Evolutionary conservation across 495 filamentous ascomycete species (phyloP), one percentile per base, ranked within the genome.

Genomic region (Glonium stellatum): DNA sequence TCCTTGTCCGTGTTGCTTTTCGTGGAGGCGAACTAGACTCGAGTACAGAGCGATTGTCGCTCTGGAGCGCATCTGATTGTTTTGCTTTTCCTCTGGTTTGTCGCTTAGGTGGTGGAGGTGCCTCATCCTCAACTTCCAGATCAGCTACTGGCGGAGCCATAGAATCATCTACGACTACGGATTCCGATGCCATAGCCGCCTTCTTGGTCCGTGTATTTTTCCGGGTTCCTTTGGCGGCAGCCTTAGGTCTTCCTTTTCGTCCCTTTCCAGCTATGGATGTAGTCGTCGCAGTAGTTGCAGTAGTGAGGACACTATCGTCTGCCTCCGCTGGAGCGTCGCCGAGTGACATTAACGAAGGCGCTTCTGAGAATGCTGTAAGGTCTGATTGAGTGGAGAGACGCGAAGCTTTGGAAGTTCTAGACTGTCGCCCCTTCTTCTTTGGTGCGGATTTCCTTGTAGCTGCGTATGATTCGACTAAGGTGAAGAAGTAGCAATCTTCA

Each of bases 401-500:
- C 13, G 48, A 51, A 10, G 23, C 48, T 51, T 31, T 46, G 22
- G 69, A 61, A 5, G 37, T 51, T 46, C 59, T 69, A 12, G 88
- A 87, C 19, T 50, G 59, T 44, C 59, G 60, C 6, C 56, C 55
- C 54, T 63, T 68, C 47, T 41, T 62, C 49, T 34, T 58, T 9
- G 35, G 60, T 35, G 27, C 18, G 25, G 58, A 58, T 35, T 56
- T 70, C 54, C 48, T 58, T 44, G 48, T 52, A 52, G 59, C 68
- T 65, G 77, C 71, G 56, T 78, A 79, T 13, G 67, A 67, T 31
- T 73, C 68, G 18, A 72, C 72, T 21, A 81, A 79, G 0, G 77
- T 75, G 66, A 97, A 97, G 76, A 97, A 98, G 15, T 81, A 76
- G 70, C 93, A 98, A 35, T 86, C 77, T 0, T 88, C 80, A 2